A percentile compares a stretch with the other conserved stretches of the same genome.
phyloP scores from a whole-genome alignment of 345 rosid genomes.

The Euphorbia tirucalli region DNA sequence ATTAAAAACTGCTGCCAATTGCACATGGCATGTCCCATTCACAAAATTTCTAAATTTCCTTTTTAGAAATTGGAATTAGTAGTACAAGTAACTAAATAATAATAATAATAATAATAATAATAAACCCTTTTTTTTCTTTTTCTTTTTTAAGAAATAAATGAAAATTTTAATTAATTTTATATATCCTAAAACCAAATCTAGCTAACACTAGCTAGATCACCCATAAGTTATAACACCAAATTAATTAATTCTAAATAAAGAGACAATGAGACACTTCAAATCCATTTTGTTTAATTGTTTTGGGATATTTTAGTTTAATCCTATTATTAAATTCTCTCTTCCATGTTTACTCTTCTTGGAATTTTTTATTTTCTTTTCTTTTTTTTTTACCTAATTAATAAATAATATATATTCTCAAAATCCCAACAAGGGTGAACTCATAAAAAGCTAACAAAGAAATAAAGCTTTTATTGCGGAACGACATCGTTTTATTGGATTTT shows the following conservation, averaged over 20 bases:
- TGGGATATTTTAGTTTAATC: not conserved
- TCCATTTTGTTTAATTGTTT: not conserved
- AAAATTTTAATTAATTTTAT: no score
- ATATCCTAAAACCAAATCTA: no score
- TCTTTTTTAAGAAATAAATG: no score
- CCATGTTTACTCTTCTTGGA: not conserved
- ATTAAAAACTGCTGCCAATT: slow-evolving; percentile 9
- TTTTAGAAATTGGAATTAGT: slow-evolving; percentile 6
- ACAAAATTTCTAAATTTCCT: slow-evolving; percentile 22
- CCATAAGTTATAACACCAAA: not conserved
- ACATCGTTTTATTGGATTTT: no score
- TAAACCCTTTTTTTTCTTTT: no score
- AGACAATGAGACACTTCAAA: not conserved
- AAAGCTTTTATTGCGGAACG: no score
- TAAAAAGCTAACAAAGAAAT: no score
- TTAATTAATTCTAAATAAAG: not conserved
- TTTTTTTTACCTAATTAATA: not conserved
- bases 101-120: not conserved
- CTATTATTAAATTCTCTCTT: not conserved
- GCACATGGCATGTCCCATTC: slow-evolving; percentile 40
- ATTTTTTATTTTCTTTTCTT: not conserved
- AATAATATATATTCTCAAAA: no score
- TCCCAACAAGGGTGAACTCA: no score
- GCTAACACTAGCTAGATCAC: no score
- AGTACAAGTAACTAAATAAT: no score